These are phyloP conservation scores for Leccinum longicurvipes DNA, from an alignment of 768 basidiomycete species.

Conservation along the genomic window DNA sequence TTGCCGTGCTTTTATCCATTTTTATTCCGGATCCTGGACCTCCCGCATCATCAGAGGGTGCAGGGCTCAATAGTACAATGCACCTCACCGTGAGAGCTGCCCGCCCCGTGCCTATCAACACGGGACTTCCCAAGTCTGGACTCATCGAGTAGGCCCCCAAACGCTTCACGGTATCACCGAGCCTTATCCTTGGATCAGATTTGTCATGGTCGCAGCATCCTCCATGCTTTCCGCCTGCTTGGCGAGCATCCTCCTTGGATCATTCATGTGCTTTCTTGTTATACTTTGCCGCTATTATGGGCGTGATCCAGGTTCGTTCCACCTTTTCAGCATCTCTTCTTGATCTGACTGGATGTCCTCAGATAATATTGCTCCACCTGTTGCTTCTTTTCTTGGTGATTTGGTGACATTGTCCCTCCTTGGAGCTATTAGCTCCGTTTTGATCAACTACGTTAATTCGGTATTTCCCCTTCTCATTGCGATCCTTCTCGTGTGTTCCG, in stretches of 20 bases:
- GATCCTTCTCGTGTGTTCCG: conserved; percentile 46
- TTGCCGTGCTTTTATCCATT: conserved; percentile 71
- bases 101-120: conserved; percentile 22
- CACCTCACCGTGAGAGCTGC: conserved; percentile 16
- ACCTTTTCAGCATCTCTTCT: neutral
- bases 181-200: conserved; percentile 40
- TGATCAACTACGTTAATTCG: conserved; percentile 65
- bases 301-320: conserved; percentile 73
- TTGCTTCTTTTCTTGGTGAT: conserved; percentile 92
- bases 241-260: conserved; percentile 77
- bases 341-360: neutral
- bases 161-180: neutral
- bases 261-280: conserved; percentile 87
- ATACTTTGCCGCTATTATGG: conserved; percentile 71
- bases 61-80: conserved; percentile 11
- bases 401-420: conserved; percentile 85
- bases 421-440: conserved; percentile 66
- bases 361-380: conserved; percentile 96
- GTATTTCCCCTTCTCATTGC: conserved; percentile 57
- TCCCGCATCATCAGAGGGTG: conserved; percentile 4
- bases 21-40: conserved; percentile 43
- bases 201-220: conserved; percentile 72
- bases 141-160: conserved; percentile 34
- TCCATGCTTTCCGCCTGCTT: conserved; percentile 79
- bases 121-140: conserved; percentile 35